Evolutionary conservation across 148 eudicot species (phyloP), one percentile per base, ranked within the genome.

Genomic region (Persicaria maculosa): DNA sequence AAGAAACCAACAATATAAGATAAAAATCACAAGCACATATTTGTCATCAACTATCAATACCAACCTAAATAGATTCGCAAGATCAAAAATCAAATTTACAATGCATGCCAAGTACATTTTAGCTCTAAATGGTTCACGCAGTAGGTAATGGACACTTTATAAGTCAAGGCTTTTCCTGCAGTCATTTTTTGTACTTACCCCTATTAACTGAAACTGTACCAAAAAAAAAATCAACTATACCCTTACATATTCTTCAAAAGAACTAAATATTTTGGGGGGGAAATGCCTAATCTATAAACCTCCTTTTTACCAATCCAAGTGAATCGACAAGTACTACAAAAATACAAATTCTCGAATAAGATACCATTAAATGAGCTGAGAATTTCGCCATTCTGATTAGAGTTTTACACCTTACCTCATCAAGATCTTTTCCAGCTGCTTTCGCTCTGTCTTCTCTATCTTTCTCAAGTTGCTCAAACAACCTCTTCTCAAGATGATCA

Each of bases 401-500:
- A 59, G 36, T 20, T 25, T 25, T 62, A 36, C 8, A 73, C 71
- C 83, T 82, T 73, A 93, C 98, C 90, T 91, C 91, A 20, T 84
- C 88, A 72, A 76, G 45, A 44, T 79, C 50, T 73, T 81, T 84
- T 74, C 84, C 87, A n/a, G 71, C 70, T 68, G 81, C 79, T 74
- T 79, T 86, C 71, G 86, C 92, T 78, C 96, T 85, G 73, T 86
- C 88, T 84, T 81, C 84, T 76, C 93, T 90, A 80, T 91, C 98
- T 75, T 81, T 72, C 79, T 85, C 78, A 25, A 94, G 89, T 54
- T 84, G 82, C 74, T 50, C 78, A 76, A 79, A 81, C 5, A 94
- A 90, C 76, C 97, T 85, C 81, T 80, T 47, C 79, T 94, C 97
- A 74, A 94, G 87, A 81, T 90, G 89, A 81, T 90, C 89, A 85